A percentile compares a stretch with the other conserved stretches of the same genome.
Conservation (phyloP, 192 early-diverging fungal genomes). For the Linnemannia elongata region DNA sequence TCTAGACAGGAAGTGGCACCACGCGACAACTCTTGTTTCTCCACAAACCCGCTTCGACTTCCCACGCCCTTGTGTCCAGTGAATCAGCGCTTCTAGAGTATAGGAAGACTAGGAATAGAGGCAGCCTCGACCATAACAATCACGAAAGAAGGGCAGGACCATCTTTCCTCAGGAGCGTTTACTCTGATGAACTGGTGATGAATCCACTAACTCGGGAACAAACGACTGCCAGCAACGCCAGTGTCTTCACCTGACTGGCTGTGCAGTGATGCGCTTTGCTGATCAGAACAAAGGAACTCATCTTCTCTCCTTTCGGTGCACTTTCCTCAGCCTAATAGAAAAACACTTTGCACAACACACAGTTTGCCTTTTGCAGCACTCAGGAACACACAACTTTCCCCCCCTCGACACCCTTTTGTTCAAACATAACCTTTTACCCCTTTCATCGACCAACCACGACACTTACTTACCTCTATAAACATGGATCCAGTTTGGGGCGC, state of each 20-base stretch:
- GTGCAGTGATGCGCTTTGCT: neutral
- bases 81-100: neutral
- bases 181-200: neutral
- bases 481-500: constrained; percentile 51
- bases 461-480: neutral
- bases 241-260: neutral
- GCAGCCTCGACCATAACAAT: neutral
- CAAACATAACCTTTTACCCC: neutral
- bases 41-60: neutral
- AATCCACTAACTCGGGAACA: neutral
- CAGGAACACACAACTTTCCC: neutral
- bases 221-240: neutral
- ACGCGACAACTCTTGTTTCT: constrained; percentile 8
- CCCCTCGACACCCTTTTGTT: neutral
- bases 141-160: neutral
- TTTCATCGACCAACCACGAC: neutral
- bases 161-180: neutral
- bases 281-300: neutral
- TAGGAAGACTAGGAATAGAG: neutral
- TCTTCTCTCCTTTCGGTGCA: neutral
- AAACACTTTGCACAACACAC: neutral
- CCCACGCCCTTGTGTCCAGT: neutral
- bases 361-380: neutral
- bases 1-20: neutral
- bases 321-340: constrained; percentile 6